Evolutionary conservation across 2,329 filamentous ascomycete species (phyloP).

Genomic region (Juglanconis oblonga): DNA sequence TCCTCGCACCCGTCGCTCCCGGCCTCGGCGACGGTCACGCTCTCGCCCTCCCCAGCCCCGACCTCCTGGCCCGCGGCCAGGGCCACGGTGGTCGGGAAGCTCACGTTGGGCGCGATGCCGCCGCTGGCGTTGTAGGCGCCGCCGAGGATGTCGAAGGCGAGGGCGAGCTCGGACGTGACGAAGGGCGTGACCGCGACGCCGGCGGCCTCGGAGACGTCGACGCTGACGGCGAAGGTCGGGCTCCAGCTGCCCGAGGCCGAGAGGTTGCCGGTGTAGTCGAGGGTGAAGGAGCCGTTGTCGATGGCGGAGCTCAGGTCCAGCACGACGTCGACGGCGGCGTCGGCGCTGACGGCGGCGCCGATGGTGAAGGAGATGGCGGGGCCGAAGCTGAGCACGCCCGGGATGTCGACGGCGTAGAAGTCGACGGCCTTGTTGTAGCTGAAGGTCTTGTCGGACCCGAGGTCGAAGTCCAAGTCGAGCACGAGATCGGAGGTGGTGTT

Average conservation of each 20-base stretch:
- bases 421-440: constrained; percentile 35
- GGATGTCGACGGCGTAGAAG: constrained; percentile 37
- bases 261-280: constrained; percentile 27
- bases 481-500: constrained; percentile 34
- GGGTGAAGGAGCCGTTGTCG: constrained; percentile 24
- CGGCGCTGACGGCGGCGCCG: constrained; percentile 32
- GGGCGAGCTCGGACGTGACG: constrained; percentile 21
- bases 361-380: constrained; percentile 34
- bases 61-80: constrained; percentile 22
- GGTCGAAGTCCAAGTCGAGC: constrained; percentile 33
- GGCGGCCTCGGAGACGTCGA: constrained; percentile 21
- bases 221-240: constrained; percentile 18
- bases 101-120: constrained; percentile 25
- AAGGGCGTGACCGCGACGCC: constrained; percentile 23
- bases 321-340: constrained; percentile 24
- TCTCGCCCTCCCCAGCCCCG: constrained; percentile 8
- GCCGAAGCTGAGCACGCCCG: constrained; percentile 33
- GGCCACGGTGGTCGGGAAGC: constrained; percentile 26
- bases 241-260: constrained; percentile 19
- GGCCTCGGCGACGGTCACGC: constrained; percentile 14
- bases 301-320: constrained; percentile 21
- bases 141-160: constrained; percentile 25
- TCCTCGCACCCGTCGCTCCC: constrained; percentile 20
- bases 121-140: constrained; percentile 25
- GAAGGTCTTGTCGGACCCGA: constrained; percentile 31